Conservation (phyloP, 2,329 filamentous ascomycete genomes). For the Keithomyces neogunnii region DNA sequence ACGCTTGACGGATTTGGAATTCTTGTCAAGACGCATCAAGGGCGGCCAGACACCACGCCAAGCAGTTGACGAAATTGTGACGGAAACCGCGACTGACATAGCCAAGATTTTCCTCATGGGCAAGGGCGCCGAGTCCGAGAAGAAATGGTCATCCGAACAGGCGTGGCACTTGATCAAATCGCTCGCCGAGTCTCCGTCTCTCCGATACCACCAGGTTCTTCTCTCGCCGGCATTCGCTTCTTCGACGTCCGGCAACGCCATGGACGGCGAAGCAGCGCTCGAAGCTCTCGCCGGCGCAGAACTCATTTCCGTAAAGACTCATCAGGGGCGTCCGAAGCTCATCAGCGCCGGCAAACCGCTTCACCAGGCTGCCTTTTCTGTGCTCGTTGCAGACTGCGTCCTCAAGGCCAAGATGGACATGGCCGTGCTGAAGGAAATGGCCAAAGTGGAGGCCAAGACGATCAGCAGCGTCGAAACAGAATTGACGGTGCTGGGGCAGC, state of each 20-base stretch:
- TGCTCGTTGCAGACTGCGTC: constrained; percentile 62
- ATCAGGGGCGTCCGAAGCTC: constrained; percentile 66
- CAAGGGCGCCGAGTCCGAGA: constrained; percentile 36
- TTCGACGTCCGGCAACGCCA: constrained; percentile 35
- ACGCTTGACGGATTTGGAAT: constrained; percentile 90
- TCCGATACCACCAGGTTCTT: constrained; percentile 81
- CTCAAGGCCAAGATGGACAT: constrained; percentile 68
- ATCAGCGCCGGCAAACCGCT: constrained; percentile 81
- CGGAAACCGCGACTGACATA: constrained; percentile 82
- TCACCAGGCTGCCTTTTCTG: constrained; percentile 73
- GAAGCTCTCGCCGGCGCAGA: constrained; percentile 78
- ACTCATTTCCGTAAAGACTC: constrained; percentile 66
- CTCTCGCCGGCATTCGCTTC: constrained; percentile 66
- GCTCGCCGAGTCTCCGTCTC: constrained; percentile 56
- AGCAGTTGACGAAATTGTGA: constrained; percentile 81
- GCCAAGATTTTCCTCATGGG: constrained; percentile 85
- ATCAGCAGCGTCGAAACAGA: constrained; percentile 78
- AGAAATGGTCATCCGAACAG: constrained; percentile 74
- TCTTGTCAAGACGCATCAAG: constrained; percentile 82
- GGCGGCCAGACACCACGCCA: constrained; percentile 73
- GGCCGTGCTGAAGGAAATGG: constrained; percentile 57
- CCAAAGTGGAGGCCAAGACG: constrained; percentile 61
- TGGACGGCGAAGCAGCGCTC: constrained; percentile 65
- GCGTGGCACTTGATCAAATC: constrained; percentile 82
- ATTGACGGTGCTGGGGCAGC: constrained; percentile 57